Percentiles rank a stretch among this genome's conserved stretches.
Conservation (phyloP, 176 grass and related monocot genomes). For the Oryza australiensis region DNA sequence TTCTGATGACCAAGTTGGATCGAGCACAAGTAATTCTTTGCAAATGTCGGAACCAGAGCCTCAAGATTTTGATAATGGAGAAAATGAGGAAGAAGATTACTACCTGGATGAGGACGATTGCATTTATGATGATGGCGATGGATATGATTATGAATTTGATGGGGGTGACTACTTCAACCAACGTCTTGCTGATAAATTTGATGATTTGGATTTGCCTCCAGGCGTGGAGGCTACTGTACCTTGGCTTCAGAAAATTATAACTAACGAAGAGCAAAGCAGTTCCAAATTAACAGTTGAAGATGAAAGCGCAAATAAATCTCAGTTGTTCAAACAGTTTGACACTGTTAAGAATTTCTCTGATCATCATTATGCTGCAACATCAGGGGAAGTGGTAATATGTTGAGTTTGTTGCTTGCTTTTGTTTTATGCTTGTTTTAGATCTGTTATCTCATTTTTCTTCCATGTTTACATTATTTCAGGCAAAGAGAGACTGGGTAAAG, state of each 20-base stretch:
- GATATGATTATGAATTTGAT: constrained; percentile 58
- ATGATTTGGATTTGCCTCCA: constrained; percentile 73
- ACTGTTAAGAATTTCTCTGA: constrained; percentile 74
- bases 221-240: constrained; percentile 81
- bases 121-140: constrained; percentile 32
- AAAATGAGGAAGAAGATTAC: constrained; percentile 57
- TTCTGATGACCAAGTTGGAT: constrained; percentile 41
- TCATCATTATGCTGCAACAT: constrained; percentile 48
- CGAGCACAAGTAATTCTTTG: constrained; percentile 34
- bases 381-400: constrained; percentile 44
- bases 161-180: constrained; percentile 52
- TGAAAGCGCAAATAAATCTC: constrained; percentile 63
- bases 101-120: constrained; percentile 55
- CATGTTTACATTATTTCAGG: constrained; percentile 36
- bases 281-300: constrained; percentile 39
- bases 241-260: constrained; percentile 46
- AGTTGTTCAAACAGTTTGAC: constrained; percentile 72
- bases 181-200: constrained; percentile 75
- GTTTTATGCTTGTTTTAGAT: constrained; percentile 24
- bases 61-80: constrained; percentile 14
- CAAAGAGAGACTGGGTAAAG: constrained; percentile 72
- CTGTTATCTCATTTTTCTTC: background rate
- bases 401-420: constrained; percentile 19
- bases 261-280: constrained; percentile 2
- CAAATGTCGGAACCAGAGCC: constrained; percentile 34